phyloP scores from a whole-genome alignment of 768 basidiomycete species.

The Suillus occidentalis region DNA sequence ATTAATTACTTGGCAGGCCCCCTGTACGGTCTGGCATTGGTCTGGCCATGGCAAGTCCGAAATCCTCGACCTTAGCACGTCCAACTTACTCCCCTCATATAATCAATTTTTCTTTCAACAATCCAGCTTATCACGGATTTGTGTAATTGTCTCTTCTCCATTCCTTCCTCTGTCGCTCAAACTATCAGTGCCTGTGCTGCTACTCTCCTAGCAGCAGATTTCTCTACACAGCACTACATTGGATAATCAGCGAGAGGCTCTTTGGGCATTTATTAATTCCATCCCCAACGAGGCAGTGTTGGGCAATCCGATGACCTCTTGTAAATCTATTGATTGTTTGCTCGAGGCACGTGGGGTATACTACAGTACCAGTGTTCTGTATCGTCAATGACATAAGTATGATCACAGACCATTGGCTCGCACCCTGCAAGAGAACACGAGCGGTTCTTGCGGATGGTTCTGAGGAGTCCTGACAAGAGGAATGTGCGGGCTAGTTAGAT shows the following conservation, averaged over 20 bases:
- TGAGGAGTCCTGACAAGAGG: slow-evolving; percentile 91
- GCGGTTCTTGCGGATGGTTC: slow-evolving; percentile 70
- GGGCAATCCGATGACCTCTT: neutral
- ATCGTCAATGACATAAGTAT: neutral
- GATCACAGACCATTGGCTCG: neutral
- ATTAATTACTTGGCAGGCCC: too few relatives aligned
- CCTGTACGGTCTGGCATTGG: too few relatives aligned
- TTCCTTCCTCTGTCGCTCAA: neutral
- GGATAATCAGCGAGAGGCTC: neutral
- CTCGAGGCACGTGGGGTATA: neutral
- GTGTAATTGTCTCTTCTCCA: neutral
- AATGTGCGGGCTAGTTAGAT: slow-evolving; percentile 98
- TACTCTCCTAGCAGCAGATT: neutral
- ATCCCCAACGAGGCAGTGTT: neutral
- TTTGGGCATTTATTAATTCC: neutral
- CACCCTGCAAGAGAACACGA: neutral
- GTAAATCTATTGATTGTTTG: neutral
- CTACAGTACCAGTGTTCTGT: too few relatives aligned
- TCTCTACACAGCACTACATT: neutral
- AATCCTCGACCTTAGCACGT: too few relatives aligned
- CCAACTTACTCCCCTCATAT: too few relatives aligned
- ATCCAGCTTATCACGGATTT: neutral
- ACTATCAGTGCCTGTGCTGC: neutral
- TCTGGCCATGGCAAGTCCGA: too few relatives aligned
- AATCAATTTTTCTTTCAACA: neutral